Conservation (phyloP, 257 asterid genomes). For the Fraxinus quadrangulata region DNA sequence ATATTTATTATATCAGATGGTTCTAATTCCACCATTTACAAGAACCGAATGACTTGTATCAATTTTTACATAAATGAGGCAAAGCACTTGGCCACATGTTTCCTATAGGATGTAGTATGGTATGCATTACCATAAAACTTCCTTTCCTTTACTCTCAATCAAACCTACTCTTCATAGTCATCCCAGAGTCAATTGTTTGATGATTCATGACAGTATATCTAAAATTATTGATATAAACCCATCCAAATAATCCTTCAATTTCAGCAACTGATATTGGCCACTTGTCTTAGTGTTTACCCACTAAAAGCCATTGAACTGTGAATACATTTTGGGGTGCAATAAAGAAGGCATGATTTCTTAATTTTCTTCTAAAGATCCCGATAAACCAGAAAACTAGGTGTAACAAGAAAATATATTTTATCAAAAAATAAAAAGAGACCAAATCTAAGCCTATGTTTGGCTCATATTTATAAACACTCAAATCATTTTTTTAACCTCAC, state of each 20-base stretch:
- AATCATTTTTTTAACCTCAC: not conserved
- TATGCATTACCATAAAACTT: not conserved
- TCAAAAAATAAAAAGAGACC: not conserved
- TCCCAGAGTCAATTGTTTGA: not conserved
- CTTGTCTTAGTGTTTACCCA: not conserved
- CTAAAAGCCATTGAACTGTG: not conserved
- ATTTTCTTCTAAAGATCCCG: not conserved
- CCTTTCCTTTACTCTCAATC: not conserved
- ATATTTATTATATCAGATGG: not conserved
- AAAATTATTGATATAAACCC: not conserved
- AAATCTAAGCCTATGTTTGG: not conserved
- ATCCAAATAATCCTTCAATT: not conserved
- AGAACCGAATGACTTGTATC: not conserved
- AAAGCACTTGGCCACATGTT: too few species aligned
- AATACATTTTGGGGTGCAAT: not conserved
- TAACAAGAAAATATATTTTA: not conserved
- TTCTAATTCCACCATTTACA: not conserved
- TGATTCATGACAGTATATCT: not conserved
- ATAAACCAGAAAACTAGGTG: not conserved
- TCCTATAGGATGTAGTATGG: not conserved
- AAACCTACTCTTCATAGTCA: not conserved
- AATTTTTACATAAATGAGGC: not conserved
- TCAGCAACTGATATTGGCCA: not conserved
- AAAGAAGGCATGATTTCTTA: too few species aligned
- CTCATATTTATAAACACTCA: too few species aligned